Evolutionary conservation across 108 stramenopile genomes (phyloP), one percentile per base, ranked within the genome.

Genomic region (Cyclotella kingstonii): DNA sequence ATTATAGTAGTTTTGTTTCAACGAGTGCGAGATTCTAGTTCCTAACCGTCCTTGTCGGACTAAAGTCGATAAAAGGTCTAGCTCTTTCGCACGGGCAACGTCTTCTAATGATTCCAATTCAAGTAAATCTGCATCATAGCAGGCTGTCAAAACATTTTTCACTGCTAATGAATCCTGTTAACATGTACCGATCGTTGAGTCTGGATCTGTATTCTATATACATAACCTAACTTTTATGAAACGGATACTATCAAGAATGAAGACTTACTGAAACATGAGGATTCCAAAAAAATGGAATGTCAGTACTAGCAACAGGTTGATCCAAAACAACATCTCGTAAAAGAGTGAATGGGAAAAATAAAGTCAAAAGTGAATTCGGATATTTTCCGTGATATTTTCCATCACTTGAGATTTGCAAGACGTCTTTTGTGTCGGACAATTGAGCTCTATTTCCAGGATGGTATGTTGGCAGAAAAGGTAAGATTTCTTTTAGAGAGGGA

Each of bases 211-310:
- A n/a, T n/a, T n/a, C n/a, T n/a, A n/a, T n/a, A n/a, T n/a, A n/a
- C n/a, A n/a, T n/a, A n/a, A n/a, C n/a, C n/a, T n/a, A n/a, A n/a
- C n/a, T n/a, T n/a, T n/a, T 17, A 46, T 17, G 39, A 40, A 40
- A 40, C 3, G n/a, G n/a, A n/a, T n/a, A 40, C 14, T 40, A 4
- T 15, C 14, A 40, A 4, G n/a, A 15, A 40, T 15, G 3, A 15
- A 40, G 15, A 46, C 45, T 46, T 5, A 46, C 79, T 5, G 52
- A 54, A 3, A 49, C 54, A 45, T 81, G 76, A 0, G 50, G 49
- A 31, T 76, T 64, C 80, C 80, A 81, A 50, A 69, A 81, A 57
- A 81, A 81, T 34, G 80, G 76, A 0, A 81, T 57, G 38, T 81
- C 80, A 34, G 19, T 60, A 0, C 17, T 31, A 26, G 49, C 46